Evolutionary conservation across 202 grass and related monocot species (phyloP), one percentile per base, ranked within the genome.

Genomic region (Schoenoplectus tabernaemontani): DNA sequence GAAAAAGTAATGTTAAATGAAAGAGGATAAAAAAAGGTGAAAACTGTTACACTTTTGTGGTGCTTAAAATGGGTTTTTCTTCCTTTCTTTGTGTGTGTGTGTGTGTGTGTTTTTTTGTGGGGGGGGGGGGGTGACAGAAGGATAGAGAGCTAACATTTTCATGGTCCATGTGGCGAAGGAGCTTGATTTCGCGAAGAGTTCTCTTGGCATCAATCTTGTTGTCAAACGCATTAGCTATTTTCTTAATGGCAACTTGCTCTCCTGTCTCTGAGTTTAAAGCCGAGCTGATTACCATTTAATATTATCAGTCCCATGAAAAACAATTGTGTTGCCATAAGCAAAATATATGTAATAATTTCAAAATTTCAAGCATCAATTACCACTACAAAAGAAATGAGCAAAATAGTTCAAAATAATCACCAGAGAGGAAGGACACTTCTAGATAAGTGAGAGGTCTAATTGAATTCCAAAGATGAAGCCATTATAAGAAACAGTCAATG

Each of bases 121-220:
- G 10, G 16, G 9, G 70, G 39, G 17, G 16, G 22, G 19, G 11
- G n/a, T 6, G 54, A 78, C 32, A 60, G 34, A 79, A 41, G 26
- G n/a, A 74, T 16, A 32, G 13, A 11, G 22, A 54, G 85, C 84
- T 82, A 34, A 96, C 93, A 82, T 96, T 96, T 87, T 96, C 93
- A 66, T 96, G 93, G 82, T 96, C 93, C 93, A 96, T 90, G 84
- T 96, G 93, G 59, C 93, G 93, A 56, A 96, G 93, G 81, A 96
- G 86, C 84, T 96, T 96, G 77, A 96, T 96, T 87, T 96, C 93
- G 44, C 93, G 77, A 32, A 96, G 93, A 81, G 93, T 96, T 65
- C 93, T 89, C 88, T 96, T 96, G 74, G 93, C 93, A 66, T 96
- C 93, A 44, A 96, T 96, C 88, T 84, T 93, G 86, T 96, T 96